Conservation (phyloP, 805 yeast genomes). For the Yamadazyma tumulicola region DNA sequence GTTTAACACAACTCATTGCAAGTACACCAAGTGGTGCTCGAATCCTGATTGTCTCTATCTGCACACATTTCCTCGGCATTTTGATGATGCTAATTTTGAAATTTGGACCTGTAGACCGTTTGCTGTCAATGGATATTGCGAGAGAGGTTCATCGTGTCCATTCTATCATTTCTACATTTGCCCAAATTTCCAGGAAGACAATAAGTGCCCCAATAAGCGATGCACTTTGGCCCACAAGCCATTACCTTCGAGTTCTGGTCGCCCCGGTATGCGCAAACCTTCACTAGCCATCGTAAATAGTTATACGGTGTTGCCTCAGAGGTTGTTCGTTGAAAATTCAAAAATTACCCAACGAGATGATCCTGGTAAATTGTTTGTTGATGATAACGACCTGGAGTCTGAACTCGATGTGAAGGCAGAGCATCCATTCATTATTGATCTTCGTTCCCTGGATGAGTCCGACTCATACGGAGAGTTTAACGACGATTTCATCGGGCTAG, state of each 20-base stretch:
- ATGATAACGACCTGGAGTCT: too few species aligned
- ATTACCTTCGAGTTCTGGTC: too few species aligned
- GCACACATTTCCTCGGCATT: neutral
- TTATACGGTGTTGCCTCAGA: constrained; percentile 30
- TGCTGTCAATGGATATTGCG: constrained; percentile 67
- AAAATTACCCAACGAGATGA: too few species aligned
- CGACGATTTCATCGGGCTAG: too few species aligned
- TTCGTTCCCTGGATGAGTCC: too few species aligned
- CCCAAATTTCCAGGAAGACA: constrained; percentile 67
- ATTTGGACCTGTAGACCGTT: constrained; percentile 62
- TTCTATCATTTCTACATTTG: constrained; percentile 59
- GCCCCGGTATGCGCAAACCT: neutral
- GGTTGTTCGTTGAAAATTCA: constrained; percentile 1
- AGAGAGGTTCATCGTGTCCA: constrained; percentile 54
- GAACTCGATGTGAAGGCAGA: too few species aligned
- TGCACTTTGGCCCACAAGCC: neutral
- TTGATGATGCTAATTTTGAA: constrained; percentile 13
- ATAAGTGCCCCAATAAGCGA: constrained; percentile 37
- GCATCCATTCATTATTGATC: too few species aligned
- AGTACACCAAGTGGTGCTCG: constrained; percentile 25
- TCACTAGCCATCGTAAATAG: constrained; percentile 20
- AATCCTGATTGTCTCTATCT: constrained; percentile 45
- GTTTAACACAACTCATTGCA: constrained; percentile 49
- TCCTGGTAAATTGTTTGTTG: too few species aligned
- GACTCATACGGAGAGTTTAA: too few species aligned